Base-by-base conservation (phyloP, 345 rosid species). In the Erysimum cheiranthoides region DNA sequence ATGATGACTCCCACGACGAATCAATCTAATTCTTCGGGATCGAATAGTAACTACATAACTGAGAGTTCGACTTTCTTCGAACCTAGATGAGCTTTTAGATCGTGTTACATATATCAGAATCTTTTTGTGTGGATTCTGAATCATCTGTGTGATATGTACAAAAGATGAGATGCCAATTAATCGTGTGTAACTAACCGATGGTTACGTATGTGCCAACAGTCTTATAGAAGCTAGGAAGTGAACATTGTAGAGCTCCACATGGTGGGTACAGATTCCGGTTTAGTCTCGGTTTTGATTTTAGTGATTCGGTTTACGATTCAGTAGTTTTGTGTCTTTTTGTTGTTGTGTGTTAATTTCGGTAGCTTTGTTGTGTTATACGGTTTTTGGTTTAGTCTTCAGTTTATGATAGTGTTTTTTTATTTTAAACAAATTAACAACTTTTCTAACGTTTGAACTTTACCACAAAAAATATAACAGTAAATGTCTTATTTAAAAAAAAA, bases 51-150 rank as follows among this genome's bases (percentile, higher is more conserved):
- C 36, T 80, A 77, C 58, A 75, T 25, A 77, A 78, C 88, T 12
- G 67, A 84, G 38, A 85, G 96, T 80, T 78, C 61, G 14, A 86
- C 93, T 76, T 78, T 62, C 75, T 53, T 84, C 1, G 75, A 75
- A 13, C 93, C 96, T 65, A 83, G 96, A 82, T 86, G 79, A 84
- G 60, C 40, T 75, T 66, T 34, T 57, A 53, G 18, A 25, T 66
- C 42, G 28, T 3, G 35, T 8, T 46, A 12, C 2, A 27, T 72
- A 28, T 47, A 66, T 57, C 30, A 30, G 53, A 27, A 74, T 56
- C 64, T 5, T 25, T 57, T 27, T 36, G 13, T 28, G 51, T 66
- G 57, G 71, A 18, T 63, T 62, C n/a, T 53, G 47, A 63, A 25
- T 47, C n/a, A 34, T 46, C 5, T 57, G 52, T 38, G 25, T 49